Base-by-base conservation (phyloP, 495 filamentous ascomycete species). In the Aspergillus sparsus region DNA sequence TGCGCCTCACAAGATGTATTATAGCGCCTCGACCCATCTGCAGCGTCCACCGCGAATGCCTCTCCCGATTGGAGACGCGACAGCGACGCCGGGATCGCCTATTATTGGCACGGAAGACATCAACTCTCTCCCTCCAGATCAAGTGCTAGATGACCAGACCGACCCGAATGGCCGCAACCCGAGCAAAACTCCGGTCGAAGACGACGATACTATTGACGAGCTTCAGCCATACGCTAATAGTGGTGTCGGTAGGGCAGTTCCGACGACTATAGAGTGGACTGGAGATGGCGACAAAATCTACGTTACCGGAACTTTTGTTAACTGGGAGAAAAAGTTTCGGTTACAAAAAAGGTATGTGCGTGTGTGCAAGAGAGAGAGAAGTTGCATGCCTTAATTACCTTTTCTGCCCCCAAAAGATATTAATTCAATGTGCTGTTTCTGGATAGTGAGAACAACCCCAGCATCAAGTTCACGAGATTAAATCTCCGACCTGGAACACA, bases 291-390 rank as follows among this genome's bases (percentile, higher is more conserved):
- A 95, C 55, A 94, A 91, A 76, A 86, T 98, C 57, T 98, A 95
- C 71, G 90, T 98, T 39, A 98, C 95, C 1, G 94, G 94, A 61
- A 98, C 95, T 16, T 97, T 97, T 68, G 93, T 93, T 57, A 87
- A 90, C 66, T 98, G 94, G 94, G 90, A 91, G 70, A 87, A 89
- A 74, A 97, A 97, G 71, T 93, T 88, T 64, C 85, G 87, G 53
- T 76, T 98, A 68, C 85, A 90, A 71, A 87, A 83, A 79, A 86
- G 87, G 93, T 97, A 82, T 66, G 71, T 60, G 5, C 12, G n/a
- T n/a, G n/a, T n/a, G n/a, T n/a, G n/a, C n/a, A n/a, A n/a, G n/a
- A n/a, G 31, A 21, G 8, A 6, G 0, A 5, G 21, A 47, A 41
- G 27, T 44, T 27, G 41, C 49, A 27, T 47, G 41, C 11, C 32